Base-by-base conservation (phyloP, 1,284 basidiomycete genomes). In the Chalciporus sp. region DNA sequence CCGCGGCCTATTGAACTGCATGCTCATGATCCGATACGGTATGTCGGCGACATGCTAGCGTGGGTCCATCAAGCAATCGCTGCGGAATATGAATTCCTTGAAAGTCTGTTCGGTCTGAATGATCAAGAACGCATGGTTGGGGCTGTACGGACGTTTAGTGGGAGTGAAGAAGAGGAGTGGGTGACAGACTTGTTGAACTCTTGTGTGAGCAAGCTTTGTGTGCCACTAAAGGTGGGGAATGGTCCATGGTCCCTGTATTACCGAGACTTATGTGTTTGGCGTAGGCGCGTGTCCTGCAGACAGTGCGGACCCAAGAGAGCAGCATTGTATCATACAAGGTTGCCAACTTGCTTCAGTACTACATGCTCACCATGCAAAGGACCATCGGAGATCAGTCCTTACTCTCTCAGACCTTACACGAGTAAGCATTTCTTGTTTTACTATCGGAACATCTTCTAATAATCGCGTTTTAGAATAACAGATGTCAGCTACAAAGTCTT, bases 41-140 rank as follows among this genome's bases (percentile, higher is more conserved):
- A 99, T 69, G 88, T 97, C 14, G 95, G 96, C 17, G 96, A 98
- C 70, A 98, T 99, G 93, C 84, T 99, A 4, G 96, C 95, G 0
- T 99, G 96, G 97, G 88, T 98, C 1, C 96, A 99, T 72, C 97
- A 99, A 57, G 83, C 90, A 0, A 94, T 97, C 55, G 96, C 96
- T 0, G 90, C 88, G 4, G 96, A 99, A 71, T 88, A 90, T 47
- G 97, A 99, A 72, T 94, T 95, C 64, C 78, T 98, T 19, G 94
- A 96, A 65, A 78, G 83, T 28, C 72, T 97, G 35, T 96, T 97
- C 61, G 87, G 83, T 8, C 68, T 93, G 48, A 82, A 79, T 51
- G 56, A 57, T 5, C 61, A 51, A 20, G 31, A 33, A 0, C 75
- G 88, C 46, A 90, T 95, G 85, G 88, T 95, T 43, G 94, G 92